Percentiles rank a stretch among this genome's conserved stretches.
Evolutionary conservation across 2,329 filamentous ascomycete species (phyloP).

Genomic region (Aspergillus viridinutans): DNA sequence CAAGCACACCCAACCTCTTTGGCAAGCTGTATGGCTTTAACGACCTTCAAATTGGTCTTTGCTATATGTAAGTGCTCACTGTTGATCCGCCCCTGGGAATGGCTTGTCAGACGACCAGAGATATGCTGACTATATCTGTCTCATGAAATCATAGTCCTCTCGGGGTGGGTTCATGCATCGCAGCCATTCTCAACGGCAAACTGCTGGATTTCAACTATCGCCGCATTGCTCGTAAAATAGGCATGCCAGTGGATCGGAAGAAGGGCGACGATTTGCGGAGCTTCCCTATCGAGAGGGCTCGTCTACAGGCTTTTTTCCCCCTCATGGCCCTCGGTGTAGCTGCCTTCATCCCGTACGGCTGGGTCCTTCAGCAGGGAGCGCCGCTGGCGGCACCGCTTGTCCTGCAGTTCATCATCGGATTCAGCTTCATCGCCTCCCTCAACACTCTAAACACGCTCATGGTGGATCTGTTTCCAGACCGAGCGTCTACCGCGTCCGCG

Average conservation of each 20-base stretch:
- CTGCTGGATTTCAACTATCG: slow-evolving; percentile 22
- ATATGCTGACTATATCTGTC: neutral
- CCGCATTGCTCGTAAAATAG: slow-evolving; percentile 10
- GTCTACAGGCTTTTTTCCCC: slow-evolving; percentile 24
- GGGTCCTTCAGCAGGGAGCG: slow-evolving; percentile 21
- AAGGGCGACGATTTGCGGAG: slow-evolving; percentile 43
- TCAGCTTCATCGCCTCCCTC: slow-evolving; percentile 19
- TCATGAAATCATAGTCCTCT: slow-evolving; percentile 12
- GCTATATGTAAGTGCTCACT: slow-evolving; percentile 18
- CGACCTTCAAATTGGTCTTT: slow-evolving; percentile 22
- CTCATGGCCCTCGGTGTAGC: slow-evolving; percentile 21
- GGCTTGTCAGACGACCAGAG: neutral
- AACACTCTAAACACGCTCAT: slow-evolving; percentile 26
- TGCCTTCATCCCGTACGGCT: slow-evolving; percentile 29
- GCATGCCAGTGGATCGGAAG: slow-evolving; percentile 13
- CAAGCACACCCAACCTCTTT: slow-evolving; percentile 38
- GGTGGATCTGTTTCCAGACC: slow-evolving; percentile 25
- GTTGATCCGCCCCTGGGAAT: neutral
- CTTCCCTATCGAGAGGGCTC: slow-evolving; percentile 38
- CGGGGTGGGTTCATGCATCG: slow-evolving; percentile 16
- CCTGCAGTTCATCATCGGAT: slow-evolving; percentile 30
- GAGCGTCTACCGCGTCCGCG: slow-evolving; percentile 25
- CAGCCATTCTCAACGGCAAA: slow-evolving; percentile 19
- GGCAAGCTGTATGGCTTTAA: slow-evolving; percentile 33
- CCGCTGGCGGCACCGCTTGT: slow-evolving; percentile 24